phyloP scores from a whole-genome alignment of 352 stramenopile genomes.

The Pythium oligandrum region DNA sequence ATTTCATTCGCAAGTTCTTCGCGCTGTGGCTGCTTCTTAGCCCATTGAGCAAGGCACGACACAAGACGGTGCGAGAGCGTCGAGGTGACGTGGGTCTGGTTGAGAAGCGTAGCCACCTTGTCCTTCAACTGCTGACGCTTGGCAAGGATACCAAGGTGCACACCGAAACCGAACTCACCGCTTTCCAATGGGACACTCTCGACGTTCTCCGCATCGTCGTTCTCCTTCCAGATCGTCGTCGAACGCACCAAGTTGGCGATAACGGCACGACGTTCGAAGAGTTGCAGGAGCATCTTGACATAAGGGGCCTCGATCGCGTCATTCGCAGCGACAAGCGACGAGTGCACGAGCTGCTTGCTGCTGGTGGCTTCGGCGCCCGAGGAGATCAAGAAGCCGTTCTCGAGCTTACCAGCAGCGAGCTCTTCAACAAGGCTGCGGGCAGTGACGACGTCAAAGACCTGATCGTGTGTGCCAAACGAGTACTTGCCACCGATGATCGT shows the following conservation, averaged over 20 bases:
- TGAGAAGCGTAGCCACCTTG: conserved; percentile 45
- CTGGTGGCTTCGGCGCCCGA: conserved; percentile 17
- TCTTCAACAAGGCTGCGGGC: conserved; percentile 70
- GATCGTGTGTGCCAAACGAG: conserved; percentile 51
- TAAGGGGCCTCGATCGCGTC: conserved; percentile 66
- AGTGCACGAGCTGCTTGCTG: conserved; percentile 44
- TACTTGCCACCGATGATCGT: conserved; percentile 83
- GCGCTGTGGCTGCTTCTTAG: conserved; percentile 43
- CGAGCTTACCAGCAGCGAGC: conserved; percentile 48
- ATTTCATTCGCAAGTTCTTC: conserved; percentile 65
- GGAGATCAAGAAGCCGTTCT: conserved; percentile 67
- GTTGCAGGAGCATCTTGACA: conserved; percentile 74
- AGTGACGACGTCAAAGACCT: conserved; percentile 84
- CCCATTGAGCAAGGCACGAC: conserved; percentile 41
- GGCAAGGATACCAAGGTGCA: conserved; percentile 60
- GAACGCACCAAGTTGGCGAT: conserved; percentile 69
- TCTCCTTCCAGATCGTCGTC: conserved; percentile 62
- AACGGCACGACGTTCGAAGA: conserved; percentile 67
- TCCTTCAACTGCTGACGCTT: conserved; percentile 70
- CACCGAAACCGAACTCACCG: conserved; percentile 69
- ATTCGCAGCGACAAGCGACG: conserved; percentile 44
- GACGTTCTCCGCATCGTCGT: conserved; percentile 23
- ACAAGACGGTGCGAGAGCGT: conserved; percentile 44
- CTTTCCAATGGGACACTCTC: conserved; percentile 46
- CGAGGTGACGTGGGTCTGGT: conserved; percentile 15